Evolutionary conservation across 2,329 filamentous ascomycete genomes (phyloP), one percentile per base, ranked within the genome.

Genomic region (Colletotrichum higginsianum): DNA sequence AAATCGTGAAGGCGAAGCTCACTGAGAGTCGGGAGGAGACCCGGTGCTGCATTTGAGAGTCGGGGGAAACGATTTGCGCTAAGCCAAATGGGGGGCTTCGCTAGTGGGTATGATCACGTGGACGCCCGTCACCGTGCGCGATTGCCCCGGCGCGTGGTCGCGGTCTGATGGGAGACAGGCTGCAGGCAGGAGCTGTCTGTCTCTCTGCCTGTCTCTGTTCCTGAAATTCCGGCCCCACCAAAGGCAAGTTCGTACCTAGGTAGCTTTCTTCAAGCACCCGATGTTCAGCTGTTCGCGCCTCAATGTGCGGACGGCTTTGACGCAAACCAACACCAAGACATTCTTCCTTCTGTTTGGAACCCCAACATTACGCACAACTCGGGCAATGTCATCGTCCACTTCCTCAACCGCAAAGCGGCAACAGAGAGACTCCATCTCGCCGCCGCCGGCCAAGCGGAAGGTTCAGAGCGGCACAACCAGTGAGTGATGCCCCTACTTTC

Each of bases 371-470:
- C 21, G 49, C 7, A 42, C 40, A 2, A 38, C 8, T 3, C 12
- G 16, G 9, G 47, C 26, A 30, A 74, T 74, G 73, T 71, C 73
- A 7, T 57, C 61, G 1, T 70, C 70, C 0, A 65, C 15, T 8
- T 60, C 65, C 3, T 56, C 69, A 8, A 53, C 64, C n/a, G n/a
- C 50, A 57, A 84, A 84, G 74, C 80, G 83, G 53, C 83, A 82
- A 70, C 77, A 79, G 26, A 63, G 77, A 62, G 84, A 85, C 49
- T 81, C 85, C 23, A 83, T 89, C 67, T 89, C 88, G 49, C 88
- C 88, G 15, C 88, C 88, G 13, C 85, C 84, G 0, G 38, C 85
- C 71, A 89, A 89, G 76, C 85, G 87, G 47, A 87, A 86, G 73
- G 75, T 85, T 12, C 86, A 88, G 75, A 87, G 85, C 75, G 82